A percentile compares a stretch with the other conserved stretches of the same genome.
These are phyloP conservation scores for Odontarrhena argentea DNA, from an alignment of 345 rosid genomes.

Conservation along the genomic window DNA sequence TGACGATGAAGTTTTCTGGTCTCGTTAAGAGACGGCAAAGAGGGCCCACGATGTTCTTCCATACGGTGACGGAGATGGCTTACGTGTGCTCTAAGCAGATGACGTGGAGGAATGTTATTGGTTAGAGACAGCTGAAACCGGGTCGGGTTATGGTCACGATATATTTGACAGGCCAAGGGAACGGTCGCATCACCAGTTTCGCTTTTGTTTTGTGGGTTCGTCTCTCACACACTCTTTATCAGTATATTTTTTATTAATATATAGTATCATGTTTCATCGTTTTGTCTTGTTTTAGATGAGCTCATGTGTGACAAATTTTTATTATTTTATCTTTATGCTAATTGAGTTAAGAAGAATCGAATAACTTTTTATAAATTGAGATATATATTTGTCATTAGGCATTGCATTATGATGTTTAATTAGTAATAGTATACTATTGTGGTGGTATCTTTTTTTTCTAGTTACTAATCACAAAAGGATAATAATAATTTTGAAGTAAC, in stretches of 20 bases:
- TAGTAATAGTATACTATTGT: too few relatives aligned
- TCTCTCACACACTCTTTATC: neutral
- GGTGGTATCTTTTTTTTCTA: too few relatives aligned
- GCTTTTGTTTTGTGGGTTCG: constrained; percentile 29
- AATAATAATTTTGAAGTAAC: too few relatives aligned
- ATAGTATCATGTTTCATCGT: constrained; percentile 24
- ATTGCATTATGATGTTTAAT: too few relatives aligned
- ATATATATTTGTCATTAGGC: too few relatives aligned
- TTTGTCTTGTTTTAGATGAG: constrained; percentile 36
- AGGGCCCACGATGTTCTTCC: constrained; percentile 53
- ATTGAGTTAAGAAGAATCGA: constrained; percentile 16
- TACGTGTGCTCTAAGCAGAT: constrained; percentile 48
- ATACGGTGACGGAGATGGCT: constrained; percentile 50
- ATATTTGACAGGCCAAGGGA: constrained; percentile 41
- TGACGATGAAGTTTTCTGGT: constrained; percentile 41
- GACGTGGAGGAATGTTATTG: constrained; percentile 47
- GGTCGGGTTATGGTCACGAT: constrained; percentile 45
- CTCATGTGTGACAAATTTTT: constrained; percentile 20
- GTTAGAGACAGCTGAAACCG: constrained; percentile 37
- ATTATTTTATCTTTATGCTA: neutral
- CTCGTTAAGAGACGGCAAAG: constrained; percentile 49
- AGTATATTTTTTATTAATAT: neutral
- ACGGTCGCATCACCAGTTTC: constrained; percentile 49
- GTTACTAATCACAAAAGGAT: too few relatives aligned
- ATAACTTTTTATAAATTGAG: neutral